Evolutionary conservation across 495 filamentous ascomycete species (phyloP).

Genomic region (Ramalina peruviana): DNA sequence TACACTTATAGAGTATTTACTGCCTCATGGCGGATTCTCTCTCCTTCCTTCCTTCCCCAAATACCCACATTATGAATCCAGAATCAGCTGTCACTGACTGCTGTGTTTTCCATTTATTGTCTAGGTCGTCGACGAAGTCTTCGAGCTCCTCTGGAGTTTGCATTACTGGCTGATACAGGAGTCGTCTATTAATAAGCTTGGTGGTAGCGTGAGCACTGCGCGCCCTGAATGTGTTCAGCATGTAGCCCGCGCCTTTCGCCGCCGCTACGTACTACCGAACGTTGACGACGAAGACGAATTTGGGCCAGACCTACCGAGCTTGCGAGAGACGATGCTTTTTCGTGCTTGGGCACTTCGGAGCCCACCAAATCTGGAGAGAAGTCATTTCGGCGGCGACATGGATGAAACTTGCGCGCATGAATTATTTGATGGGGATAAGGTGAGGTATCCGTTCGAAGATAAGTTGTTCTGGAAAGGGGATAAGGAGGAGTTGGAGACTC

Average conservation of each 20-base stretch:
- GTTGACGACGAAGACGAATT: neutral
- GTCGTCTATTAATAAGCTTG: neutral
- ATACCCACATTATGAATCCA: too few species aligned
- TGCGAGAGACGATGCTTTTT: conserved; percentile 15
- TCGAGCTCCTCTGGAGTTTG: conserved; percentile 23
- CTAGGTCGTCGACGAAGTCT: conserved; percentile 13
- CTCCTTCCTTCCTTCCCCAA: too few species aligned
- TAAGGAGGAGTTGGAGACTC: neutral
- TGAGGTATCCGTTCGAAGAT: conserved; percentile 11
- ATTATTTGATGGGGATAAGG: conserved; percentile 1
- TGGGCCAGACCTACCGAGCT: neutral
- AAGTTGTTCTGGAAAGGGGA: conserved; percentile 15
- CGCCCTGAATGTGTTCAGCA: neutral
- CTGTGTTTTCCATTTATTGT: too few species aligned
- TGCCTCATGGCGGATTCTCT: too few species aligned
- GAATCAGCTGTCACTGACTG: too few species aligned
- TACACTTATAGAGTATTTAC: too few species aligned
- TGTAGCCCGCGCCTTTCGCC: conserved; percentile 11
- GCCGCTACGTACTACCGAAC: conserved; percentile 10
- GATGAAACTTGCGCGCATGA: neutral
- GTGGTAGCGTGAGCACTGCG: neutral
- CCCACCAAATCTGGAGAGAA: neutral
- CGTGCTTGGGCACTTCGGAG: conserved; percentile 12
- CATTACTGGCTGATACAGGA: conserved; percentile 13
- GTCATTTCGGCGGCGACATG: too few species aligned